Evolutionary conservation across 2,329 filamentous ascomycete genomes (phyloP), one percentile per base, ranked within the genome.

Genomic region (Macrophomina tecta): DNA sequence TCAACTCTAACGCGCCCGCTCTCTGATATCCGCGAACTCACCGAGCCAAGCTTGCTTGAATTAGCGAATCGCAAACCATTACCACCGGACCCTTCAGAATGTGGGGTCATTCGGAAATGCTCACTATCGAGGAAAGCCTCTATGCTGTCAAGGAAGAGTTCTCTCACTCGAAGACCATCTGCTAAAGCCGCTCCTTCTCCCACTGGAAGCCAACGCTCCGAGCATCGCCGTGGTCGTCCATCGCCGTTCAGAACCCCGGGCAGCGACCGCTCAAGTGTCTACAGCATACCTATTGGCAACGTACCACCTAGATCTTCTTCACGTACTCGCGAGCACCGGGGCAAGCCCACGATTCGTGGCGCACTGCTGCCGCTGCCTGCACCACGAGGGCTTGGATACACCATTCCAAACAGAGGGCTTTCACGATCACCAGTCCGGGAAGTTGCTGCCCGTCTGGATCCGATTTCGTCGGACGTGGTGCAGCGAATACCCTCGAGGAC

Each of bases 11-110:
- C 76, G 49, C 79, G 82, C 53, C 81, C 82, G 52, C 72, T 84
- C 34, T 84, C 82, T 51, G 82, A 84, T 69, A 84, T 84, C 66
- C 79, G 82, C 68, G 82, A 84, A 70, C 74, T 83, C 69, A 84
- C 82, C 11, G 82, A 84, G 71, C 81, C 82, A 34, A 83, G 81
- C 69, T 70, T 84, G 28, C 77, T 77, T 18, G 80, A 83, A 12
- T 69, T 74, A 1, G 70, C 76, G 66, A 74, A 75, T 23, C 72
- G 70, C 56, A 75, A 73, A 42, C 71, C 73, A 30, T 67, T 73
- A 6, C 45, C n/a, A 4, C 48, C 55, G 16, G 65, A 66, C 12
- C 34, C 36, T 32, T 70, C 72, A 11, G 73, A 74, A 11, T 69
- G 66, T 46, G 65, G 58, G 16, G 56, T 73, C 7, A 66, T 65